Percentiles rank a stretch among this genome's conserved stretches.
phyloP scores from a whole-genome alignment of 1,284 basidiomycete species.

The Malassezia sympodialis region DNA sequence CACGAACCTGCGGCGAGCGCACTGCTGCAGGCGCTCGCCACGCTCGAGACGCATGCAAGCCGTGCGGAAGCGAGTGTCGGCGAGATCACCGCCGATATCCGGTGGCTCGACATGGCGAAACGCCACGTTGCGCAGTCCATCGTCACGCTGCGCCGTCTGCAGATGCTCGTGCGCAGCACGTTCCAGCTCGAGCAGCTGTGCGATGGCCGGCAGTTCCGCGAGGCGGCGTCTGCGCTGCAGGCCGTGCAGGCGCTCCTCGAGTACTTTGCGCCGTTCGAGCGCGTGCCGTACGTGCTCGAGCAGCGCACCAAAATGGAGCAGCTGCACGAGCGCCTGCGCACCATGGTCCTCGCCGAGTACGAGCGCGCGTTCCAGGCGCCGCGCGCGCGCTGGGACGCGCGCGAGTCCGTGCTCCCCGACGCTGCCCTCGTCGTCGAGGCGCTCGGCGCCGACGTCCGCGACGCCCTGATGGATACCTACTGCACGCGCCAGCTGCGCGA shows the following conservation, averaged over 20 bases:
- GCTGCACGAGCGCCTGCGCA: conserved; percentile 27
- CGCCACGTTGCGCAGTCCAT: conserved; percentile 70
- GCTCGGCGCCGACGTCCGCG: conserved; percentile 38
- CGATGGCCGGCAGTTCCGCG: conserved; percentile 29
- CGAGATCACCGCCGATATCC: conserved; percentile 92
- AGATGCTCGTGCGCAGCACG: conserved; percentile 57
- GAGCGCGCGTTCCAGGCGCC: conserved; percentile 36
- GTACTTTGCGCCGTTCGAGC: conserved; percentile 33
- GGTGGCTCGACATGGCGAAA: conserved; percentile 85
- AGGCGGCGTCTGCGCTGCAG: conserved; percentile 38
- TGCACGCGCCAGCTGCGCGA: conserved; percentile 82
- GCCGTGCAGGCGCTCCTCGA: conserved; percentile 38
- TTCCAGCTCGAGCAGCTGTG: conserved; percentile 38
- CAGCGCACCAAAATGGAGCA: conserved; percentile 32
- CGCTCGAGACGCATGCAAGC: conserved; percentile 70
- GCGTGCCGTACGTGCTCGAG: conserved; percentile 32
- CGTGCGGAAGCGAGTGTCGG: conserved; percentile 82
- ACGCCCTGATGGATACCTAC: conserved; percentile 76
- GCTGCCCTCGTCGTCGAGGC: conserved; percentile 42
- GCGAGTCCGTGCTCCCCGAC: conserved; percentile 30
- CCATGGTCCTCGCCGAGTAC: conserved; percentile 34
- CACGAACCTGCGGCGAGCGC: conserved; percentile 7
- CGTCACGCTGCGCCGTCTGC: conserved; percentile 77
- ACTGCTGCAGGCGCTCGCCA: conserved; percentile 80
- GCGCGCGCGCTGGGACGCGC: conserved; percentile 22